Conservation (phyloP, 306 rosid genomes). For the Rosa persica region DNA sequence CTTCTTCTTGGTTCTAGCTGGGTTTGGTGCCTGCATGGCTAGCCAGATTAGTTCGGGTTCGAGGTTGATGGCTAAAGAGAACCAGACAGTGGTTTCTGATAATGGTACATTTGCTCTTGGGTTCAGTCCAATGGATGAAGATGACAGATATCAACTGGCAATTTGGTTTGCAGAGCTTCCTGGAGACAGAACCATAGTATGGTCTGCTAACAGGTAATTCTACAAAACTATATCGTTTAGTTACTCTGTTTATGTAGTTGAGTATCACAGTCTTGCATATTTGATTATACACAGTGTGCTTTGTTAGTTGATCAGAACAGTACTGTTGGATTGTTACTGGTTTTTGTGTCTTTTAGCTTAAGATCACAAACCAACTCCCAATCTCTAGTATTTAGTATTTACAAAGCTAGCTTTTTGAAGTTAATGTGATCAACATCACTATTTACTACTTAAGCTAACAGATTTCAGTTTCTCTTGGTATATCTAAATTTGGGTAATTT, state of each 20-base stretch:
- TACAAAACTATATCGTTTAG: neutral
- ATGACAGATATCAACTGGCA: slow-evolving; percentile 40
- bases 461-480: too few relatives aligned
- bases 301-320: neutral
- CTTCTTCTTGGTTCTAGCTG: slow-evolving; percentile 21
- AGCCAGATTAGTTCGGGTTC: slow-evolving; percentile 56
- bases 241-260: neutral
- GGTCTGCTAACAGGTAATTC: slow-evolving; percentile 74
- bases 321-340: neutral
- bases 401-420: neutral
- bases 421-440: neutral
- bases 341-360: too few relatives aligned
- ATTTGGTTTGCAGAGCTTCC: slow-evolving; percentile 88
- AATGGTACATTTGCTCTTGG: slow-evolving; percentile 91
- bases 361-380: too few relatives aligned
- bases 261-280: neutral
- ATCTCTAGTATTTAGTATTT: too few relatives aligned
- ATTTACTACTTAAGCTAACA: neutral
- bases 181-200: slow-evolving; percentile 62
- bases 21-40: slow-evolving; percentile 34
- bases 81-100: slow-evolving; percentile 59
- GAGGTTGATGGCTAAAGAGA: slow-evolving; percentile 51
- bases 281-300: neutral
- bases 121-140: slow-evolving; percentile 45
- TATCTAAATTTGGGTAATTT: too few relatives aligned